Percentiles rank a stretch among this genome's conserved stretches.
Conservation (phyloP, 257 asterid genomes). For the Jaltomata sinuosa region DNA sequence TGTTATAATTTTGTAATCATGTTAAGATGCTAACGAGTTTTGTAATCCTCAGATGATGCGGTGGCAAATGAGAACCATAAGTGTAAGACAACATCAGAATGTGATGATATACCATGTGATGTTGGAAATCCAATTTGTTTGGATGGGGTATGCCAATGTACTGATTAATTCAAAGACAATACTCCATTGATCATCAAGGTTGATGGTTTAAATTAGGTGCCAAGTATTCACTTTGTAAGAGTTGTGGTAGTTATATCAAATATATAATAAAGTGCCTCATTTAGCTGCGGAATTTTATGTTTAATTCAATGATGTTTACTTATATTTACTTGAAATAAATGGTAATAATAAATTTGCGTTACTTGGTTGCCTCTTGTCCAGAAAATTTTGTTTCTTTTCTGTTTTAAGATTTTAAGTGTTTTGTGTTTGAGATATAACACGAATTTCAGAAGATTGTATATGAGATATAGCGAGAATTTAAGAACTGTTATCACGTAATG, state of each 20-base stretch:
- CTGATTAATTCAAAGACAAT: not conserved
- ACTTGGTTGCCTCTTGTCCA: not conserved
- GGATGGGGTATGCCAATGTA: not conserved
- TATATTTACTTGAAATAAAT: not conserved
- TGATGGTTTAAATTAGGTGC: no score
- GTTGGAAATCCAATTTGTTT: not conserved
- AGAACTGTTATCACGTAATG: no score
- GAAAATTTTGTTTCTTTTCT: not conserved
- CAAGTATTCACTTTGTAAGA: no score
- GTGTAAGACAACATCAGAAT: not conserved
- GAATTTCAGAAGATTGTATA: no score
- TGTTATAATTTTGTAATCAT: no score
- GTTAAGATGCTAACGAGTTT: not conserved
- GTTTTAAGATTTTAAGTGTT: no score
- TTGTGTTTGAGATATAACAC: no score
- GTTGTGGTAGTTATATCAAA: no score
- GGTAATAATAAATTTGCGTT: not conserved
- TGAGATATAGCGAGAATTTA: no score
- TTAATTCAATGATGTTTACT: not conserved
- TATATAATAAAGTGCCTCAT: not conserved
- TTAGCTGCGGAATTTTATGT: not conserved
- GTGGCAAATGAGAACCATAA: no score
- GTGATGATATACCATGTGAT: not conserved
- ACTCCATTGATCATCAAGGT: no score
- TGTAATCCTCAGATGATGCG: not conserved